Evolutionary conservation across 306 rosid genomes (phyloP), one percentile per base, ranked within the genome.

Genomic region (Cicer arietinum): DNA sequence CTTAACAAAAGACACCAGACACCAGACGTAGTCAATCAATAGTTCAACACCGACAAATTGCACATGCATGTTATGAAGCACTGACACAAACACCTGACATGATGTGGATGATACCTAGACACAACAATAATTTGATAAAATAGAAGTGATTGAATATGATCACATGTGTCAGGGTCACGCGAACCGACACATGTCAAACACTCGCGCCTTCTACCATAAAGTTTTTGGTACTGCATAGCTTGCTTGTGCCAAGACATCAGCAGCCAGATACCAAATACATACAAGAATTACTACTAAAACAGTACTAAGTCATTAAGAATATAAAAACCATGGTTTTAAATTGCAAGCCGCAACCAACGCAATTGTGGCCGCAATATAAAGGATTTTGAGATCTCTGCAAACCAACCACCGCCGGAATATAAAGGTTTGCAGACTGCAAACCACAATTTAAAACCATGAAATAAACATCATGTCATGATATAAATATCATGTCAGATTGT

Each of bases 211-310:
- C 45, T 25, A 42, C 0, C 45, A 42, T 1, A 8, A 6, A 42
- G 1, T 42, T 10, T 42, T 2, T 8, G 9, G 5, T 42, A 10
- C 45, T 42, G 9, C 45, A 7, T 50, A 50, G 25, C 57, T 52
- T 58, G 73, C 42, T 35, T 14, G 39, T 54, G 37, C 41, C 48
- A 3, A 14, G 39, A 57, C 14, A 41, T 3, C 7, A 16, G 57
- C 56, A 67, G 40, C 58, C 7, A 50, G 54, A 73, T 58, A 2
- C 45, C 42, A 51, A 82, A 48, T 7, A 35, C 60, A 77, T 74
- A 67, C 35, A 59, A 73, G 62, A 7, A 48, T 51, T 63, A 51
- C 71, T 6, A 25, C 39, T 65, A 58, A 43, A 41, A 58, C 67
- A 60, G 7, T 17, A 25, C 25, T 16, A n/a, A 14, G 17, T 16